Conservation (phyloP, 768 basidiomycete species). For the Russula griseocarnosa region DNA sequence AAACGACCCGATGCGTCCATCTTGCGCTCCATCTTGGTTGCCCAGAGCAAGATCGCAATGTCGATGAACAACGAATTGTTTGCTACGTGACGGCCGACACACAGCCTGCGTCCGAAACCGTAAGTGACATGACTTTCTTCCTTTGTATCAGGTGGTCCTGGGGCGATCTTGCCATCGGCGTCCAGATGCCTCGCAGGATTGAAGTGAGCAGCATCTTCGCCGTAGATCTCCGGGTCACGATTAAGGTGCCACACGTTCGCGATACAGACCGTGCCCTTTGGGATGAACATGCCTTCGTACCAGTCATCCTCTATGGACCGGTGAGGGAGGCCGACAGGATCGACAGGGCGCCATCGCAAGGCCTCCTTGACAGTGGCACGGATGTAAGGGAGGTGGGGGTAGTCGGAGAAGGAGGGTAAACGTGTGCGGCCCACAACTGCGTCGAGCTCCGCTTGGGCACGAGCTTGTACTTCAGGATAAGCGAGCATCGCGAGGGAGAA, state of each 20-base stretch:
- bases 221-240: conserved; percentile 26
- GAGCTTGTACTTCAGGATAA: conserved; percentile 24
- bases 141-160: conserved; percentile 27
- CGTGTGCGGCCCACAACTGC: conserved; percentile 26
- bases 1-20: conserved; percentile 14
- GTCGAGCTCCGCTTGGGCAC: conserved; percentile 26
- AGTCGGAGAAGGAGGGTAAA: conserved; percentile 24
- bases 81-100: conserved; percentile 26
- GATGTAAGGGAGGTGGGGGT: conserved; percentile 25
- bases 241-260: conserved; percentile 27
- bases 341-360: conserved; percentile 27
- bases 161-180: conserved; percentile 14
- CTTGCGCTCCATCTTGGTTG: conserved; percentile 20
- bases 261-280: conserved; percentile 25
- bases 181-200: conserved; percentile 26
- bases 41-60: conserved; percentile 24
- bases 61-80: conserved; percentile 27
- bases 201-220: conserved; percentile 25
- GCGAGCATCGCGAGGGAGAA: conserved; percentile 26
- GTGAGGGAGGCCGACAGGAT: conserved; percentile 25
- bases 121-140: conserved; percentile 26
- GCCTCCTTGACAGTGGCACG: conserved; percentile 28
- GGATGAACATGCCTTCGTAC: conserved; percentile 29
- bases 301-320: conserved; percentile 28
- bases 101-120: conserved; percentile 26